Conservation (phyloP, 2,329 filamentous ascomycete species). For the Fusarium heterosporum region DNA sequence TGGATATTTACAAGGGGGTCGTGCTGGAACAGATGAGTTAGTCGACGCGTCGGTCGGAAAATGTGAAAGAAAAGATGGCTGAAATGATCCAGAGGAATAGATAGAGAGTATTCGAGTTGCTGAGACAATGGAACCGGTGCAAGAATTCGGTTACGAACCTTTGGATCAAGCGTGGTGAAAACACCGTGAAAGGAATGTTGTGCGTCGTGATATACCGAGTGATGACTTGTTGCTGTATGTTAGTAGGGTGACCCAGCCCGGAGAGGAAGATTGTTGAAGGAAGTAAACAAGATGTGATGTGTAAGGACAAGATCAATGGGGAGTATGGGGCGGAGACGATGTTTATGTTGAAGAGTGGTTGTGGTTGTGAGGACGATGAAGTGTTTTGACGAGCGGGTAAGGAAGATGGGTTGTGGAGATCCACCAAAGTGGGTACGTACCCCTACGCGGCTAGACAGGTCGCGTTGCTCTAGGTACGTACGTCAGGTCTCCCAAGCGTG, state of each 20-base stretch:
- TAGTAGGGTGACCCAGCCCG: constrained; percentile 45
- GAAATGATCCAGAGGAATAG: constrained; percentile 14
- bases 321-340: constrained; percentile 47
- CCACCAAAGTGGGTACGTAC: constrained; percentile 50
- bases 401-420: constrained; percentile 45
- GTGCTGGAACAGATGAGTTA: constrained; percentile 37
- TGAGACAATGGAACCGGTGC: constrained; percentile 50
- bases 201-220: constrained; percentile 46
- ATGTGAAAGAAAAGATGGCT: constrained; percentile 23
- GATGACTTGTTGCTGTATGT: constrained; percentile 47
- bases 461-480: constrained; percentile 49
- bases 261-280: constrained; percentile 33
- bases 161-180: constrained; percentile 51
- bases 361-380: constrained; percentile 51
- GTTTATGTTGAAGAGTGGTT: constrained; percentile 51
- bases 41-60: constrained; percentile 43
- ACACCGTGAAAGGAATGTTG: constrained; percentile 55
- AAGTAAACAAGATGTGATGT: constrained; percentile 43
- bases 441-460: constrained; percentile 47
- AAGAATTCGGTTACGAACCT: constrained; percentile 52
- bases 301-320: constrained; percentile 43
- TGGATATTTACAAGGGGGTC: constrained; percentile 36
- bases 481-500: constrained; percentile 46
- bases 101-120: constrained; percentile 19
- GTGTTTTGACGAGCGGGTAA: constrained; percentile 55